phyloP scores from a whole-genome alignment of 139 green algal species.

The Volvox africanus region DNA sequence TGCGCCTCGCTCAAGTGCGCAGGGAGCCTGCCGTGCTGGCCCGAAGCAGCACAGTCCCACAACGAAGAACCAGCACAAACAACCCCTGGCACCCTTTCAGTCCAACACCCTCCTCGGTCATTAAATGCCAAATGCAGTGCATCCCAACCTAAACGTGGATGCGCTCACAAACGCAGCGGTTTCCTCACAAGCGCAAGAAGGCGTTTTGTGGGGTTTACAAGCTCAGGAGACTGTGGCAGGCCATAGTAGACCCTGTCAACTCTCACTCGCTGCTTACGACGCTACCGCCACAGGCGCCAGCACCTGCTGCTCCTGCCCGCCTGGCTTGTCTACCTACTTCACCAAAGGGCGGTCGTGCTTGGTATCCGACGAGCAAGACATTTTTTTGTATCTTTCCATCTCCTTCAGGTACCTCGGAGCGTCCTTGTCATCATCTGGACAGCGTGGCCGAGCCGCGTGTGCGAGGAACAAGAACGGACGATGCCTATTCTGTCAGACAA shows the following conservation, averaged over 20 bases:
- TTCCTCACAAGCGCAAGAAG: background rate
- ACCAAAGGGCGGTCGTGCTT: conserved; percentile 65
- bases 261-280: too few relatives aligned
- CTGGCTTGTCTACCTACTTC: conserved; percentile 49
- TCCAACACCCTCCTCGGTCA: too few relatives aligned
- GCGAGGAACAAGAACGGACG: background rate
- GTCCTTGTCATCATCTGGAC: conserved; percentile 24
- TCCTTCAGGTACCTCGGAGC: conserved; percentile 61
- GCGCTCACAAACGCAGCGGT: too few relatives aligned
- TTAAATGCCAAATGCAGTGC: too few relatives aligned
- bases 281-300: background rate
- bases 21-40: too few relatives aligned
- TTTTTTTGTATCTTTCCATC: conserved; percentile 61
- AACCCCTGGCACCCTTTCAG: too few relatives aligned
- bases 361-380: conserved; percentile 49
- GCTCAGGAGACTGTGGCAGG: too few relatives aligned
- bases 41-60: too few relatives aligned
- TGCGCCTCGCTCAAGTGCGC: too few relatives aligned
- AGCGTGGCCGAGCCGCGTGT: background rate
- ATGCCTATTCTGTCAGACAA: conserved; percentile 4
- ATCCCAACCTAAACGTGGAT: background rate
- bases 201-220: too few relatives aligned
- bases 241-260: background rate
- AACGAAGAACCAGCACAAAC: too few relatives aligned
- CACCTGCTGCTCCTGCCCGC: background rate